Evolutionary conservation across 106 monocot genomes (phyloP), one percentile per base, ranked within the genome.

Genomic region (Dendrobium officinale): DNA sequence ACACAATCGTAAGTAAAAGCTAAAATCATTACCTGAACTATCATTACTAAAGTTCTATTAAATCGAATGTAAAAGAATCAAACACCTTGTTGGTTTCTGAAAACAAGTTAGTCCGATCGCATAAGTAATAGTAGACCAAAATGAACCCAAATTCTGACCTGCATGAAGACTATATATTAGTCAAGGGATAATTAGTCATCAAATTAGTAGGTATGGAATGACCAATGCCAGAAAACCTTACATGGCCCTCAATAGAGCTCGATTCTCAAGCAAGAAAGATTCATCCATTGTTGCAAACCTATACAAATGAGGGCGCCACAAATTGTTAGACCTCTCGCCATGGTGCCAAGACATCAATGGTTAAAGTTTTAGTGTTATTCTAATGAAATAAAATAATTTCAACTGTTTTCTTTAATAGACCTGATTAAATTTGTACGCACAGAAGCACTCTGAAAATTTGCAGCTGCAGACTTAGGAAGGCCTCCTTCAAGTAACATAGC

Each of bases 101-200:
- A 83, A 98, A 68, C 49, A 98, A 24, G 84, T 88, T 82, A 82
- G 95, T 98, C 6, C 98, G 84, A 83, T 98, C 98, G 58, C 98
- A 93, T 77, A 98, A 61, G 82, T 91, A 98, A 78, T 91, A 98
- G 73, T 92, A 98, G 24, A 87, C 78, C 88, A 98, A 58, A 87
- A 82, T 78, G 6, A 78, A 77, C 55, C 98, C 98, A 86, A 98
- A 95, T 78, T 98, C 98, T 55, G 95, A 92, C 91, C 98, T 98
- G 89, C 77, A 86, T 82, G 42, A 43, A 48, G 75, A n/a, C 2
- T 5, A 70, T 16, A 54, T 18, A 29, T 74, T 74, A 74, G n/a
- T 19, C 20, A 4, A 42, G n/a, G 47, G 3, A 85, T 26, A 80
- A 84, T 33, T n/a, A 43, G 54, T 82, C 81, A 81, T 22, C 22